Evolutionary conservation across 306 rosid genomes (phyloP), one percentile per base, ranked within the genome.

Genomic region (Cicer cuneatum): DNA sequence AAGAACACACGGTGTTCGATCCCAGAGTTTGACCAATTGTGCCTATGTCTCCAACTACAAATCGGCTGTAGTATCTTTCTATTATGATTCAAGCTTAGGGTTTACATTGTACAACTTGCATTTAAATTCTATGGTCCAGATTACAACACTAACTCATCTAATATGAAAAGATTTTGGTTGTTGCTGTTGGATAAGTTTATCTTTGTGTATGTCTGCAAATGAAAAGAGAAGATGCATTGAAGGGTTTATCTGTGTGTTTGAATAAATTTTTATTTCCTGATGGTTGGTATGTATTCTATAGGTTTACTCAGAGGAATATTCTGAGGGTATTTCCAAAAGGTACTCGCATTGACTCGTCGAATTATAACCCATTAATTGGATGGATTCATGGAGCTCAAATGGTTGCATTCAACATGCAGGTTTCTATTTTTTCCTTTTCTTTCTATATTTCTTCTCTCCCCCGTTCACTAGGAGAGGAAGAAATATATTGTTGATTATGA

Each of bases 361-460:
- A 95, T 72, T 95, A 90, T 79, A 95, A 95, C 81, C 99, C 99
- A 57, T 75, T 92, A 69, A 87, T 95, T 84, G 99, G 97, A 77
- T 95, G 99, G 99, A 80, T 78, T 75, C 97, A 95, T 83, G 99
- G 99, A 66, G 99, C 99, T 76, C 99, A 95, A 73, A 87, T 95
- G 99, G 99, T 95, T 78, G 99, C 99, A 70, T 92, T 95, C 73
- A 95, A 95, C 80, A 95, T 95, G 99, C 99, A 95, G 99, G 99
- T 95, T 67, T 77, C 56, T 49, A 5, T 57, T 51, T 70, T 71
- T 49, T 51, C 14, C 48, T 19, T 37, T 19, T 35, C 51, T 43
- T 81, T 46, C 14, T 42, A 41, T n/a, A 1, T 2, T 5, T 21
- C 63, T 10, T 24, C 59, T 29, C 35, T 29, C 5, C 0, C 35